Base-by-base conservation (phyloP, 2,329 filamentous ascomycete species). In the Dothideomycetes sp. region DNA sequence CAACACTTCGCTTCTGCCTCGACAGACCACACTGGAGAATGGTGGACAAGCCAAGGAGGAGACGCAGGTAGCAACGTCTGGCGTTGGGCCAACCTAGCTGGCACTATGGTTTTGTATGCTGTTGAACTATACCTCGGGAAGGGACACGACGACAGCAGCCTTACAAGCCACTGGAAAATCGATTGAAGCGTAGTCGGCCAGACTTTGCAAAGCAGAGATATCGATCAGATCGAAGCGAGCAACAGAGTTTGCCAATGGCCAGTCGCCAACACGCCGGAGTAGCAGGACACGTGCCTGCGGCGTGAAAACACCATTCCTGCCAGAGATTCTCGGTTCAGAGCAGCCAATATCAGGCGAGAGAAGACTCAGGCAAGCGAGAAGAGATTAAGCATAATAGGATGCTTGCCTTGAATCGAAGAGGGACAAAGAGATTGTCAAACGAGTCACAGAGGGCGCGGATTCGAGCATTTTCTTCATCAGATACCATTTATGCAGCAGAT, bases 1-100 rank as follows among this genome's bases (percentile, higher is more conserved):
- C 91, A 96, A 59, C 91, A 98, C 60, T 96, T 98, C 55, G 84
- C 86, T 4, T 81, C 83, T 9, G 81, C 72, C 12, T 75, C 65
- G 16, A 64, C 71, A 38, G 76, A 65, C 59, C 61, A 68, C 59
- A 44, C 58, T 14, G 74, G 73, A 12, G 75, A 79, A 45, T 82
- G 88, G 69, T 95, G 88, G 87, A 88, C 81, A 2, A 79, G 84
- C 37, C 80, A 88, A 52, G 84, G 85, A 12, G 85, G 83, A 4
- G 84, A 87, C 51, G 69, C 79, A 3, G 87, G 85, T 10, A 85
- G 87, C 14, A 93, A 91, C 55, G 73, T 84, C 14, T 94, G 86
- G 84, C 75, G 88, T 40, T 96, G 91, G 91, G 75, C 91, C 50
- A 98, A 98, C 51, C 72, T 96, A 31, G 84, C 80, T 4, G 78